Evolutionary conservation across 345 rosid genomes (phyloP).

Genomic region (Camelina hispida): DNA sequence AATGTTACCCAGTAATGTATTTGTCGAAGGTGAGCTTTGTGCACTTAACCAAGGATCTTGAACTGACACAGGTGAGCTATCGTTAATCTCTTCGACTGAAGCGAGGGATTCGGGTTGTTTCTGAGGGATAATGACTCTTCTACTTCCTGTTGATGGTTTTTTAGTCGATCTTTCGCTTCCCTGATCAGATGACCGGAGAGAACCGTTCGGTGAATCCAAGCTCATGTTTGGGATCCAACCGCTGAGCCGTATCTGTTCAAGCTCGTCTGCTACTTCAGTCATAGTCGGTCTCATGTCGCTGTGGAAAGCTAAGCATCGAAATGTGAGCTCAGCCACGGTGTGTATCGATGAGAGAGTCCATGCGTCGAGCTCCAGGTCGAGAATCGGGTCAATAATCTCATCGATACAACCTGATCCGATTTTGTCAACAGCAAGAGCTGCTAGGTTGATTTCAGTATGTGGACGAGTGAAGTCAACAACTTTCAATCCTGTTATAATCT

Average conservation of each 20-base stretch:
- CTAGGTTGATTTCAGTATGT: constrained; percentile 82
- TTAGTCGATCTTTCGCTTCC: constrained; percentile 46
- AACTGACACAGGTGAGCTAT: constrained; percentile 70
- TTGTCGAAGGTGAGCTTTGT: constrained; percentile 85
- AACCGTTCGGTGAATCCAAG: constrained; percentile 55
- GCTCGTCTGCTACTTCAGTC: constrained; percentile 91
- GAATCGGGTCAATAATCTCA: constrained; percentile 76
- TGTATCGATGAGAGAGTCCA: constrained; percentile 91
- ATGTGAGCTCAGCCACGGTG: constrained; percentile 82
- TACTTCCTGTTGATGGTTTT: constrained; percentile 49
- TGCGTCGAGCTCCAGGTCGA: constrained; percentile 74
- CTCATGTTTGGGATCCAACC: constrained; percentile 69
- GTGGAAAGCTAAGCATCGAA: constrained; percentile 89
- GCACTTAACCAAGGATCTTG: constrained; percentile 86
- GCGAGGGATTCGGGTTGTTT: constrained; percentile 48
- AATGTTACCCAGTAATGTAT: constrained; percentile 65
- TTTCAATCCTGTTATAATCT: constrained; percentile 87
- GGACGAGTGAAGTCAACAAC: constrained; percentile 91
- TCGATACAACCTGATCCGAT: constrained; percentile 90
- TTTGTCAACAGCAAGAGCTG: constrained; percentile 83
- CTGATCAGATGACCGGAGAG: constrained; percentile 56
- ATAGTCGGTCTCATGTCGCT: constrained; percentile 92
- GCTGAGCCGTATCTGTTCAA: constrained; percentile 68
- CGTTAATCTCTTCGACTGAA: constrained; percentile 52
- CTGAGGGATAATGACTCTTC: constrained; percentile 45